Evolutionary conservation across 176 grass and related monocot species (phyloP).

Genomic region (Oryza australiensis): DNA sequence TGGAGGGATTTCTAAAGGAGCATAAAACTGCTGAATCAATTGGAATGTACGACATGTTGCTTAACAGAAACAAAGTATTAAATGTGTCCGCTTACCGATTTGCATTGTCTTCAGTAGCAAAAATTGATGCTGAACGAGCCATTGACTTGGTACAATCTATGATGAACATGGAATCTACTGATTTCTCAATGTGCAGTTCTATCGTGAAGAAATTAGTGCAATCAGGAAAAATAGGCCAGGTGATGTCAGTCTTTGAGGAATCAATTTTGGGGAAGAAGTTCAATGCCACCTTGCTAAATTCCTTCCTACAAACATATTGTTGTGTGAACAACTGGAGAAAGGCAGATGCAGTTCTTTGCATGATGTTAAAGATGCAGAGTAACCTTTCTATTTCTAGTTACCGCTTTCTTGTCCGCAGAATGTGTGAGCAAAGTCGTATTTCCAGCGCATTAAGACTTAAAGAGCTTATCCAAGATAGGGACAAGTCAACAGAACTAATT

Average conservation of each 20-base stretch:
- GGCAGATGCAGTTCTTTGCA: slow-evolving; percentile 56
- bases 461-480: slow-evolving; percentile 43
- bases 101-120: slow-evolving; percentile 46
- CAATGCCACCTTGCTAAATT: slow-evolving; percentile 60
- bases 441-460: slow-evolving; percentile 54
- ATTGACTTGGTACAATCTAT: slow-evolving; percentile 52
- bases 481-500: slow-evolving; percentile 55
- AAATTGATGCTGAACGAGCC: slow-evolving; percentile 51
- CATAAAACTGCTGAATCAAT: slow-evolving; percentile 58
- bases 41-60: slow-evolving; percentile 69
- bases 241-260: slow-evolving; percentile 45
- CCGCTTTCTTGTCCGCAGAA: slow-evolving; percentile 59
- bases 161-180: slow-evolving; percentile 21
- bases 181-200: slow-evolving; percentile 30
- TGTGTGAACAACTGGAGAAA: slow-evolving; percentile 60
- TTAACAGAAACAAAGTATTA: slow-evolving; percentile 41
- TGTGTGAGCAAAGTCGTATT: slow-evolving; percentile 55
- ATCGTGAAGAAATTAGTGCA: slow-evolving; percentile 57
- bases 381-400: slow-evolving; percentile 74
- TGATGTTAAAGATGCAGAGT: slow-evolving; percentile 59
- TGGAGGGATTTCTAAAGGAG: slow-evolving; percentile 87
- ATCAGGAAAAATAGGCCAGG: slow-evolving; percentile 54
- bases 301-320: slow-evolving; percentile 56
- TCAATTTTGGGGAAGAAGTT: slow-evolving; percentile 27
- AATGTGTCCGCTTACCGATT: slow-evolving; percentile 27